phyloP scores from a whole-genome alignment of 129 eudicot species.

The Escallonia rubra region DNA sequence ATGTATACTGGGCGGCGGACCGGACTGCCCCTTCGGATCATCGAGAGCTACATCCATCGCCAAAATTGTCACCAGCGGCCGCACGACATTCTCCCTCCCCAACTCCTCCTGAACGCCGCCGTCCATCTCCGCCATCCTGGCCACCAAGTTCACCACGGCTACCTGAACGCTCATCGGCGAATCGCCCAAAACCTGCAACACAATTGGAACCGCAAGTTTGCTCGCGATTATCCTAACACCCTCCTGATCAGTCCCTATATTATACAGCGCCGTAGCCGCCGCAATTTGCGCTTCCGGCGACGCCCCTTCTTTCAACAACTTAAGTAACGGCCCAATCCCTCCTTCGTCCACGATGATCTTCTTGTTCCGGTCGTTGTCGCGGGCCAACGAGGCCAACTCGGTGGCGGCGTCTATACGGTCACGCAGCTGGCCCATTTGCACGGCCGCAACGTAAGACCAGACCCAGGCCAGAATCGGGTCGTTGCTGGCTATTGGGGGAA shows the following conservation, averaged over 20 bases:
- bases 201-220: slow-evolving; percentile 29
- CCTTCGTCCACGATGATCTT: slow-evolving; percentile 70
- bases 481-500: slow-evolving; percentile 71
- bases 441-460: slow-evolving; percentile 65
- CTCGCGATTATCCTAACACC: slow-evolving; percentile 33
- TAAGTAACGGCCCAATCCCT: slow-evolving; percentile 57
- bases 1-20: slow-evolving; percentile 26
- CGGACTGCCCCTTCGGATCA: slow-evolving; percentile 21
- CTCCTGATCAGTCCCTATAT: slow-evolving; percentile 40
- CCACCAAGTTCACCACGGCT: slow-evolving; percentile 46
- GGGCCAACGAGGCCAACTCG: slow-evolving; percentile 50
- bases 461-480: slow-evolving; percentile 78
- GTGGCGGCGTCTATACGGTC: slow-evolving; percentile 63
- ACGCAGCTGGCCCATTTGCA: slow-evolving; percentile 33
- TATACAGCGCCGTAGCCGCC: slow-evolving; percentile 41
- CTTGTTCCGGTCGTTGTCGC: slow-evolving; percentile 45
- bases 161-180: slow-evolving; percentile 42
- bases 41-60: slow-evolving; percentile 47
- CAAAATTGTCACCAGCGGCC: slow-evolving; percentile 51
- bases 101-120: slow-evolving; percentile 52
- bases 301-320: slow-evolving; percentile 50
- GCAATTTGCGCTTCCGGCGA: slow-evolving; percentile 57
- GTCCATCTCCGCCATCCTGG: slow-evolving; percentile 53
- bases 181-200: slow-evolving; percentile 42
- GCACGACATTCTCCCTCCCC: slow-evolving; percentile 57